Evolutionary conservation across 2,329 filamentous ascomycete species (phyloP), one percentile per base, ranked within the genome.

Genomic region (Ascochyta viciae-villosae): DNA sequence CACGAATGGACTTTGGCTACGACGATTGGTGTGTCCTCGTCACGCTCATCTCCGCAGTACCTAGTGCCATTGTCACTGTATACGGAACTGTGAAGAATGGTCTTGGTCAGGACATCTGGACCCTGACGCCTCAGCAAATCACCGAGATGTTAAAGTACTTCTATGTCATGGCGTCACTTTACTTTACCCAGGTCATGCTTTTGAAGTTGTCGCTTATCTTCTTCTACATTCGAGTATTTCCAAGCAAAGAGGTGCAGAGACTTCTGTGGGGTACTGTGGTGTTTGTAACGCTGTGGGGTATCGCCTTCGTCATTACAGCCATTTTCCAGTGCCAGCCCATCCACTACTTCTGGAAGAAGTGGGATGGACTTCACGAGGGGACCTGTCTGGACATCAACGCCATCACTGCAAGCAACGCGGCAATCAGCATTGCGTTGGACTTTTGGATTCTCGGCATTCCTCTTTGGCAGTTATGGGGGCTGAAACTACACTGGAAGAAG

Each of bases 71-170:
- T 26, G 59, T 73, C 23, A 72, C 60, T 8, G 63, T 67, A 8
- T 58, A 54, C 24, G 67, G 67, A 8, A 67, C 63, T 22, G 51
- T 63, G 9, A 60, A 60, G 39, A 62, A 68, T 31, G 83, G 83
- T 0, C 70, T 85, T 6, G 82, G 83, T 0, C 76, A 69, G 23
- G 82, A 86, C 48, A 75, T 85, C 26, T 85, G 83, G 83, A 80
- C 80, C 0, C 58, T 85, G 6, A 57, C 68, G 0, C 67, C 74
- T 0, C 61, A 72, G 0, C 61, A 78, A 23, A 77, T 86, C 34
- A 81, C 77, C 15, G 64, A 68, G 2, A 82, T 86, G 44, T 61
- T 76, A 24, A 57, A 64, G 49, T 67, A 49, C 38, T 76, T 76
- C 46, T 77, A 74, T 58, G 57, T 73, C 29, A 69, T 72, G 63